These are phyloP conservation scores for Peziza echinospora DNA, from an alignment of 495 filamentous ascomycete genomes.

Conservation along the genomic window DNA sequence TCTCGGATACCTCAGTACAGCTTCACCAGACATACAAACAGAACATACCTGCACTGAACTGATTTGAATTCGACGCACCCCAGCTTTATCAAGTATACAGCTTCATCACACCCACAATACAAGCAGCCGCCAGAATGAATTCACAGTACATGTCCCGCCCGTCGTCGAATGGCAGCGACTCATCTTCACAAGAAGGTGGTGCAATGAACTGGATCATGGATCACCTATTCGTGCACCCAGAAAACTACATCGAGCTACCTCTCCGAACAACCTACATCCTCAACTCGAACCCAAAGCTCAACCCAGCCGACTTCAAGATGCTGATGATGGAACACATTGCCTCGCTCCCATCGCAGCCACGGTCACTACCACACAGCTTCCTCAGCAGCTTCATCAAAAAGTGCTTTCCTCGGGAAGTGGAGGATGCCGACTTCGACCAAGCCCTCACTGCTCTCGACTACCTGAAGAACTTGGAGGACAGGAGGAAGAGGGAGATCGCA, in stretches of 20 bases:
- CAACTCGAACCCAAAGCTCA: slow-evolving; percentile 34
- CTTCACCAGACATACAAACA: no score
- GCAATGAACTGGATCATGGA: slow-evolving; percentile 41
- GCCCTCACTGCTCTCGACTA: slow-evolving; percentile 52
- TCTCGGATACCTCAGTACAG: no score
- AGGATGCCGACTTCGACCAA: slow-evolving; percentile 47
- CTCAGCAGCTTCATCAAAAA: slow-evolving; percentile 41
- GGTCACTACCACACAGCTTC: slow-evolving; percentile 44
- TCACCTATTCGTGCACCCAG: slow-evolving; percentile 43
- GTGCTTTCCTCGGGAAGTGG: slow-evolving; percentile 35
- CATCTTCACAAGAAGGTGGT: slow-evolving; percentile 24
- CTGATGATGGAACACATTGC: slow-evolving; percentile 42
- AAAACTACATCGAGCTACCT: slow-evolving; percentile 36
- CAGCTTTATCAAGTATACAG: no score
- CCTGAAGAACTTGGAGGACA: slow-evolving; percentile 42
- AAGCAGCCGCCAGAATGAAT: neutral
- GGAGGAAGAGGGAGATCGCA: slow-evolving; percentile 38
- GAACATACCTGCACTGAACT: no score
- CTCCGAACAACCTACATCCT: slow-evolving; percentile 53
- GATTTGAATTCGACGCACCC: no score
- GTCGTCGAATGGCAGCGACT: slow-evolving; percentile 1
- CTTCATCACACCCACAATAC: no score
- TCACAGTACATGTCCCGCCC: neutral
- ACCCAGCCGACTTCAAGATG: slow-evolving; percentile 39
- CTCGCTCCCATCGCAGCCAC: slow-evolving; percentile 39